These are phyloP conservation scores for Sporothrix luriei DNA, from an alignment of 2,329 filamentous ascomycete genomes.

Conservation along the genomic window DNA sequence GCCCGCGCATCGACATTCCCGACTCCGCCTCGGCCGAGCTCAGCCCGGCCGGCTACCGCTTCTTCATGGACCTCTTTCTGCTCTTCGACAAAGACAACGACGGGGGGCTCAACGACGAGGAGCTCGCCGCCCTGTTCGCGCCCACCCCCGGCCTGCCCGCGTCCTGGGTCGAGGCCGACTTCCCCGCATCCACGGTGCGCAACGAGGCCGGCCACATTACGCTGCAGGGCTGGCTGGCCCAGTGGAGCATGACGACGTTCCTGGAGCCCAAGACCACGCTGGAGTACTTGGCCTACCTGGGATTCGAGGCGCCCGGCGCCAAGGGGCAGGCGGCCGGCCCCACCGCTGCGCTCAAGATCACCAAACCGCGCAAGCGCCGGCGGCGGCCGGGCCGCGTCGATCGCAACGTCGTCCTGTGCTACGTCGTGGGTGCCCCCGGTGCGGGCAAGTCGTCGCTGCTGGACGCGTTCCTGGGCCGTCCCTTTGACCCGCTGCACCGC, in stretches of 20 bases:
- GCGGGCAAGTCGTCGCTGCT: constrained; percentile 91
- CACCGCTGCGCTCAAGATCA: constrained; percentile 85
- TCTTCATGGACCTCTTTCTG: constrained; percentile 95
- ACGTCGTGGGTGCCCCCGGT: constrained; percentile 80
- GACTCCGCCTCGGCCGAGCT: constrained; percentile 91
- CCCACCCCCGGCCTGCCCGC: constrained; percentile 86
- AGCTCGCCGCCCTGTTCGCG: constrained; percentile 84
- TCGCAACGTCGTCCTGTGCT: constrained; percentile 91
- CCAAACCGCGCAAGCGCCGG: constrained; percentile 84
- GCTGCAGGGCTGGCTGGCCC: constrained; percentile 94
- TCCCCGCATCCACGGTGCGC: constrained; percentile 89
- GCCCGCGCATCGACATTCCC: constrained; percentile 91
- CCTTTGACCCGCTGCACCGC: constrained; percentile 80
- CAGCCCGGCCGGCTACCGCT: constrained; percentile 86
- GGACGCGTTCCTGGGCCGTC: constrained; percentile 86
- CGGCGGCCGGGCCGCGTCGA: constrained; percentile 82
- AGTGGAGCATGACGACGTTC: constrained; percentile 99
- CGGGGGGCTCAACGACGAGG: constrained; percentile 83
- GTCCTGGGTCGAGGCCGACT: constrained; percentile 85
- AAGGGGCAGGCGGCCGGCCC: constrained; percentile 27
- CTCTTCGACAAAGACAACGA: constrained; percentile 98
- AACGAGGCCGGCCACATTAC: constrained; percentile 96
- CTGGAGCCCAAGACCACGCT: constrained; percentile 92
- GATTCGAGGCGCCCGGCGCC: constrained; percentile 70
- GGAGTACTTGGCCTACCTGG: constrained; percentile 93